Evolutionary conservation across 1,139 yeast genomes (phyloP).

Genomic region (Pichia sp.): DNA sequence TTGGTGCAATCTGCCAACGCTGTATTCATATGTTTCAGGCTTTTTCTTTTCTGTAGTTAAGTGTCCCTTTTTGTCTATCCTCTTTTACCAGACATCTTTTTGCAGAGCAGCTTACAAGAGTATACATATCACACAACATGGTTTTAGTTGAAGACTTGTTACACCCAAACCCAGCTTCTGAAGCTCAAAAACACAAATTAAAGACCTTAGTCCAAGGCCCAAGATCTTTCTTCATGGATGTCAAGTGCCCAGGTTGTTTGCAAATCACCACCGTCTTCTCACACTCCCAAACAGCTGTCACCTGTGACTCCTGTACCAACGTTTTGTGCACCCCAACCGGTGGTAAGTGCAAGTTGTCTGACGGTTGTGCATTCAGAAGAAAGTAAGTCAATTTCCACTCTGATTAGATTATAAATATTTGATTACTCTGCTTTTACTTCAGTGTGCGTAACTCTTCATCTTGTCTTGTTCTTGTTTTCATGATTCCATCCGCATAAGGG

Average conservation of each 20-base stretch:
- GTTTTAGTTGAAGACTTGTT: constrained; percentile 97
- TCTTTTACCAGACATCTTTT: neutral
- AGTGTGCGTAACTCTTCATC: neutral
- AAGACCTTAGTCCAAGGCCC: constrained; percentile 97
- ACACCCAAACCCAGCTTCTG: constrained; percentile 96
- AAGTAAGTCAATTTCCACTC: constrained; percentile 53
- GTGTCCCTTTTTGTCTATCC: neutral
- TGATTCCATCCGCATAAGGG: neutral
- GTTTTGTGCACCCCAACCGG: constrained; percentile 99
- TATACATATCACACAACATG: constrained; percentile 31
- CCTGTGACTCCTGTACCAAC: constrained; percentile 98
- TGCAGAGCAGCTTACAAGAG: constrained; percentile 9
- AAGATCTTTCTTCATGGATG: constrained; percentile 99
- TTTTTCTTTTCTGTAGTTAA: neutral
- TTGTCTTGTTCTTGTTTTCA: constrained; percentile 1
- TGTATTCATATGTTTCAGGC: neutral
- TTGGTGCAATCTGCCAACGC: neutral
- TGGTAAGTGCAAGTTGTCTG: constrained; percentile 99
- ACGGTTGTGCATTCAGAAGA: constrained; percentile 99
- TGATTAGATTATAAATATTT: neutral
- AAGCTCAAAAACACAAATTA: constrained; percentile 95
- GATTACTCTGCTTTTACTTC: neutral
- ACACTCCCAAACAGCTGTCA: constrained; percentile 99
- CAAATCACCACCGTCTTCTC: constrained; percentile 99
- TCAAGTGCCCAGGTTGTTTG: constrained; percentile 98